Base-by-base conservation (phyloP, 495 filamentous ascomycete species). In the Polyplosphaeria fusca region DNA sequence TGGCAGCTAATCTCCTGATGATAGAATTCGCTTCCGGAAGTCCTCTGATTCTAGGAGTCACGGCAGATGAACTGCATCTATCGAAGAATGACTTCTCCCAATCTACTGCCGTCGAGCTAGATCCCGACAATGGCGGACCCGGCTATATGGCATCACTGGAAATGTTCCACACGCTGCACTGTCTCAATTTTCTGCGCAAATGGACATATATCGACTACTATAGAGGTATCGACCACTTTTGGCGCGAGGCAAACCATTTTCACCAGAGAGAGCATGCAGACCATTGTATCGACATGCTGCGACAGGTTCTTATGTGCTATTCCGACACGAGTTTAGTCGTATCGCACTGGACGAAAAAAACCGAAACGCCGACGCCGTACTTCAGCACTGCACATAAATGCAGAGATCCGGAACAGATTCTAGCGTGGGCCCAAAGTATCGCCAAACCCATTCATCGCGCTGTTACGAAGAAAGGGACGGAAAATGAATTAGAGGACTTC, bases 141-240 rank as follows among this genome's bases (percentile, higher is more conserved):
- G 39, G 39, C 16, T 42, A 42, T 18, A 42, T 42, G 39, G 11
- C 39, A 13, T 42, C 39, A 20, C 39, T 42, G 7, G 39, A 42
- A 42, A 42, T 42, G 39, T 42, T 42, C 39, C 39, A 42, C 19
- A 7, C 9, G 13, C 39, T 42, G 39, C 39, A 42, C 16, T 42
- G 39, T 42, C 39, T 42, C 5, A 42, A 42, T 18, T 13, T 9
- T 7, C 39, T 42, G 19, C 39, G 39, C 13, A 42, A 42, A 18
- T 42, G 39, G 39, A 42, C 39, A 7, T 20, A 42, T 18, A 42
- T 42, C 39, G 39, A 42, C 7, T 20, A 42, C 39, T 42, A 42
- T 18, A 42, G 19, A 42, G 7, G 13, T 20, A 42, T 42, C 19
- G 39, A 42, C 16, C 39, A 13, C 13, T 42, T n/a, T 20, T 42